Evolutionary conservation across 352 stramenopile species (phyloP).

Genomic region (Chrysophaeum taylorii): DNA sequence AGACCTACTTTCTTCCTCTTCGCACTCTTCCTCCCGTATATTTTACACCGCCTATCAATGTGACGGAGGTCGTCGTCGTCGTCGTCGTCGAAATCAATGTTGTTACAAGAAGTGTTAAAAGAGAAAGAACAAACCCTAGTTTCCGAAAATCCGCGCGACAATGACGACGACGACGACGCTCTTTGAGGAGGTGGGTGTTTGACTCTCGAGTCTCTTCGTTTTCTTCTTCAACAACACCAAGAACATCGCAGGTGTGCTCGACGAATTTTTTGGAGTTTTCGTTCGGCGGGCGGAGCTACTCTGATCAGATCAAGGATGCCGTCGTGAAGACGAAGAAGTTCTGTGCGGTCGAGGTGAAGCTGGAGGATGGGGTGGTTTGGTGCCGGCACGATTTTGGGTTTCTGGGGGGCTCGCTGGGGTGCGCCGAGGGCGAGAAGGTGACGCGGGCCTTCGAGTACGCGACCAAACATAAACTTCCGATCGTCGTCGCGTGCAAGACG

Average conservation of each 20-base stretch:
- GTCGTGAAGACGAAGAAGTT: neutral
- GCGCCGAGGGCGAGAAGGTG: constrained; percentile 32
- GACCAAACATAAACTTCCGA: constrained; percentile 19
- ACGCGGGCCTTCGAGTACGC: constrained; percentile 33
- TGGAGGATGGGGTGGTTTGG: constrained; percentile 1
- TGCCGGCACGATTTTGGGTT: constrained; percentile 15
- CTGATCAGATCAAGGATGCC: neutral
- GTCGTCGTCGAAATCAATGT: too few relatives aligned
- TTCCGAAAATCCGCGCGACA: too few relatives aligned
- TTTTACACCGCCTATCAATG: too few relatives aligned
- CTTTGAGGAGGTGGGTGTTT: too few relatives aligned
- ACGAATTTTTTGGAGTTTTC: neutral
- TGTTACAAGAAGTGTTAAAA: too few relatives aligned
- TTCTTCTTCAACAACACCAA: too few relatives aligned
- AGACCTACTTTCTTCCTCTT: too few relatives aligned
- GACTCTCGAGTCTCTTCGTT: too few relatives aligned
- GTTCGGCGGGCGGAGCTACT: neutral
- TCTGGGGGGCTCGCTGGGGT: constrained; percentile 31
- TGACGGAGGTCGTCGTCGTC: too few relatives aligned
- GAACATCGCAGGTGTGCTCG: constrained; percentile 3
- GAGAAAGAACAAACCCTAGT: too few relatives aligned
- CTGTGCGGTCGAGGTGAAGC: neutral
- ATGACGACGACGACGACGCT: too few relatives aligned
- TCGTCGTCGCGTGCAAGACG: constrained; percentile 28
- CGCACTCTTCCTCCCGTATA: too few relatives aligned